These are phyloP conservation scores for Claviceps africana DNA, from an alignment of 2,329 filamentous ascomycete genomes.

Conservation along the genomic window DNA sequence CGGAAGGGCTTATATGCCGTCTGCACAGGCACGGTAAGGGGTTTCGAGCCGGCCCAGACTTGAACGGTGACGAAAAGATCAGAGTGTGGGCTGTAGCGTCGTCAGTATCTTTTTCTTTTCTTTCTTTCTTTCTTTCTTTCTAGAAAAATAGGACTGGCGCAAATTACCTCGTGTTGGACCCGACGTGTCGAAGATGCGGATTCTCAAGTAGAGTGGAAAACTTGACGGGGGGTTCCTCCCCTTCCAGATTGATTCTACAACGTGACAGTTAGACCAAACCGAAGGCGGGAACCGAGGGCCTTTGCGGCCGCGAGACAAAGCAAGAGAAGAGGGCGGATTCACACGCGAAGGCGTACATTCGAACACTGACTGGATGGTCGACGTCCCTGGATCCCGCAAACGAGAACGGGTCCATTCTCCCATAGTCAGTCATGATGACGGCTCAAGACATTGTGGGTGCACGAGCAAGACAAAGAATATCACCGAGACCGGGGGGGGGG, in stretches of 20 bases:
- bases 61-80: slow-evolving; percentile 90
- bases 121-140: no score
- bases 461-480: no score
- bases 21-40: slow-evolving; percentile 79
- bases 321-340: neutral
- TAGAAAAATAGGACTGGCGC: neutral
- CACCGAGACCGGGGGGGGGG: no score
- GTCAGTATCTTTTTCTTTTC: slow-evolving; percentile 10
- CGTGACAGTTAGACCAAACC: slow-evolving; percentile 7
- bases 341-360: slow-evolving; percentile 35
- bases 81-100: slow-evolving; percentile 50
- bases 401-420: slow-evolving; percentile 81
- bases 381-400: slow-evolving; percentile 84
- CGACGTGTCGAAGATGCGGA: slow-evolving; percentile 72
- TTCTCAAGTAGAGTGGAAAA: slow-evolving; percentile 61
- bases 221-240: slow-evolving; percentile 27
- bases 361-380: slow-evolving; percentile 54
- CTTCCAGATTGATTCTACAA: slow-evolving; percentile 32
- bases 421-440: slow-evolving; percentile 23
- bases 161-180: slow-evolving; percentile 62
- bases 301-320: neutral
- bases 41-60: slow-evolving; percentile 92
- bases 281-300: neutral
- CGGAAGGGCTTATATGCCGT: slow-evolving; percentile 89
- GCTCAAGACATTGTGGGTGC: slow-evolving; percentile 18